Evolutionary conservation across 176 grass and related monocot genomes (phyloP).

Genomic region (Avena sativa): DNA sequence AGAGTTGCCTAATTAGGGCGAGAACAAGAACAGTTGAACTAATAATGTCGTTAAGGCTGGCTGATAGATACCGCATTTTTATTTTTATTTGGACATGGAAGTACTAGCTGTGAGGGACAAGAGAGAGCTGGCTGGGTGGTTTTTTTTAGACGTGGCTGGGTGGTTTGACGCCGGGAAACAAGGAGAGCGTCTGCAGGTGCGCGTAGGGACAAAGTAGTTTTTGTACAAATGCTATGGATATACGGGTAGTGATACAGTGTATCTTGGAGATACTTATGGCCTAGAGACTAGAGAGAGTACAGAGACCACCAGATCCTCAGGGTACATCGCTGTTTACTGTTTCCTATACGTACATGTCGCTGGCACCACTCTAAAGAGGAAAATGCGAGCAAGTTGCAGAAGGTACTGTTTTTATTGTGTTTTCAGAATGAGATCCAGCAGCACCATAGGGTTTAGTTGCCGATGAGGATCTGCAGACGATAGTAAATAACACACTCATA

Average conservation of each 20-base stretch:
- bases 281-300: no score
- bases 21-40: neutral
- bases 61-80: neutral
- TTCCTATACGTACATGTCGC: no score
- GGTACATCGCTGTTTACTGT: neutral
- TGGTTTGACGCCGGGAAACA: conserved; percentile 66
- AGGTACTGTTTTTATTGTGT: no score
- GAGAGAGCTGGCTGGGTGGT: no score
- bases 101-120: neutral
- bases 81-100: neutral
- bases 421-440: no score
- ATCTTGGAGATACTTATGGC: neutral
- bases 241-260: conserved; percentile 8
- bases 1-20: neutral
- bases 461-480: no score
- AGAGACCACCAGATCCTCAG: neutral
- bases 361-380: no score
- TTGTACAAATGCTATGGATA: neutral
- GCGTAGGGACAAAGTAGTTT: neutral
- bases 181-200: conserved; percentile 40
- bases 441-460: no score
- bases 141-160: neutral
- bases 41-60: neutral
- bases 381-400: no score
- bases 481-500: no score